Evolutionary conservation across 1,284 basidiomycete species (phyloP).

Genomic region (Ustilago cynodontis): DNA sequence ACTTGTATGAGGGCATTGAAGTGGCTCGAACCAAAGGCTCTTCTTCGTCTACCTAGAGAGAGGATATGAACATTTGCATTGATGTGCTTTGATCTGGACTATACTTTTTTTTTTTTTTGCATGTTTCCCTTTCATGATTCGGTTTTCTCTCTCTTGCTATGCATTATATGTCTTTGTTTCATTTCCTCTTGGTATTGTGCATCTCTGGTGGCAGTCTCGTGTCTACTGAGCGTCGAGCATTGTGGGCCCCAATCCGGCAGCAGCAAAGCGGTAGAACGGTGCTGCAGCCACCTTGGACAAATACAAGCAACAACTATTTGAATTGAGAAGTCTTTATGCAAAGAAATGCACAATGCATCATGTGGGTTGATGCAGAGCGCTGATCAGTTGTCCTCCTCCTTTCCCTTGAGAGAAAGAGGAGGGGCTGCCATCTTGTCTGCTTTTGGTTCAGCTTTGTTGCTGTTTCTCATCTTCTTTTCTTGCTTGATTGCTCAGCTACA

Average conservation of each 20-base stretch:
- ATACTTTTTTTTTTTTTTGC: background rate
- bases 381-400: constrained; percentile 3
- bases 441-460: no score
- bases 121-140: background rate
- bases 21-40: constrained; percentile 17
- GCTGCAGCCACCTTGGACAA: no score
- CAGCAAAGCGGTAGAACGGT: no score
- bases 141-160: background rate
- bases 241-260: no score
- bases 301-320: no score
- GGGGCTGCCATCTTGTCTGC: no score
- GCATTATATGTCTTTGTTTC: background rate
- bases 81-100: no score
- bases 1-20: constrained; percentile 53
- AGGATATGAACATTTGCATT: no score
- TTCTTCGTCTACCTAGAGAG: background rate
- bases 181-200: background rate
- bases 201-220: background rate
- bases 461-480: no score
- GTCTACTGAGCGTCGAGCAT: no score
- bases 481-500: no score
- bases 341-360: background rate
- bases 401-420: no score
- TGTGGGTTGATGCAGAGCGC: constrained; percentile 2
- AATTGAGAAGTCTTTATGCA: background rate